phyloP scores from a whole-genome alignment of 2,329 filamentous ascomycete genomes.

The Arthroderma sp. region DNA sequence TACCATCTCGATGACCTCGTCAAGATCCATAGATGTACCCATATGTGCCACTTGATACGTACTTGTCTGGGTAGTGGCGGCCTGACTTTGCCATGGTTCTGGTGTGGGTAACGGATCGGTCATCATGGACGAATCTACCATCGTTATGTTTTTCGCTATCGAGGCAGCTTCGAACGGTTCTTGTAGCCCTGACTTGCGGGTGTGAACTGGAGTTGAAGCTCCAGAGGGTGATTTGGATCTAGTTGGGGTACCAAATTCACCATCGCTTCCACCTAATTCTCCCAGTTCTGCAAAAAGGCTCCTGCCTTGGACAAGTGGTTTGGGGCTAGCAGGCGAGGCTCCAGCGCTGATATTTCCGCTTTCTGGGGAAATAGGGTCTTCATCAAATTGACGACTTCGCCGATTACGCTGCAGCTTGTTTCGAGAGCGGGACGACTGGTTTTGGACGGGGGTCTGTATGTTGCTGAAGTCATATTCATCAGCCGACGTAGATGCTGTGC shows the following conservation, averaged over 20 bases:
- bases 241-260: conserved; percentile 39
- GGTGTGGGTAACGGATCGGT: conserved; percentile 36
- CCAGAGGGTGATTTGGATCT: conserved; percentile 21
- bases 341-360: conserved; percentile 29
- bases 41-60: neutral
- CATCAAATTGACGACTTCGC: conserved; percentile 41
- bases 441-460: conserved; percentile 50
- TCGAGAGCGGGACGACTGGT: conserved; percentile 55
- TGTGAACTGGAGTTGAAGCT: conserved; percentile 25
- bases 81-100: neutral
- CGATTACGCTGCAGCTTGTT: conserved; percentile 56
- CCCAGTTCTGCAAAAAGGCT: conserved; percentile 86
- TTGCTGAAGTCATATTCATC: conserved; percentile 56
- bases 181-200: neutral
- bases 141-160: conserved; percentile 23
- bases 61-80: neutral
- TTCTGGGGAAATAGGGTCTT: conserved; percentile 27
- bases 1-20: conserved; percentile 9
- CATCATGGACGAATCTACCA: conserved; percentile 51
- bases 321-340: conserved; percentile 40
- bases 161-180: neutral
- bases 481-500: conserved; percentile 77
- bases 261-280: conserved; percentile 64
- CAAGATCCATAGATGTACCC: conserved; percentile 1
- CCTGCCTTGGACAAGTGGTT: conserved; percentile 45